Evolutionary conservation across 345 rosid genomes (phyloP), one percentile per base, ranked within the genome.

Genomic region (Eucalyptus urophylla): DNA sequence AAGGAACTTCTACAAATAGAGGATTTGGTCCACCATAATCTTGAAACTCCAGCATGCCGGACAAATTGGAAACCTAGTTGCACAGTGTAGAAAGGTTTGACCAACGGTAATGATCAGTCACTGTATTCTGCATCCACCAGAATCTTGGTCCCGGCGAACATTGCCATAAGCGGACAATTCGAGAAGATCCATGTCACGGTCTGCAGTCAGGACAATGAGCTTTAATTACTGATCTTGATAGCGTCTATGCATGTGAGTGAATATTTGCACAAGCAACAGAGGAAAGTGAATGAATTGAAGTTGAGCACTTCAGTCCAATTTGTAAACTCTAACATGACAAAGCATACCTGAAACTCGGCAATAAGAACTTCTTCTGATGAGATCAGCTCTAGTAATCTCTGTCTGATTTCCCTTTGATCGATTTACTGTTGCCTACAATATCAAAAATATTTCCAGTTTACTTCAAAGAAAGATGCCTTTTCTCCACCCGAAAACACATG

Each of bases 81-180:
- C 45, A 40, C 81, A 37, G 47, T 19, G 27, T 37, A 21, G 47
- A 76, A 76, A 40, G 83, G 83, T 76, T 37, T 37, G 47, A 10
- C 83, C 83, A 21, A 76, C 3, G 45, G 83, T 37, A 76, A 33
- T 11, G 83, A 65, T 31, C 80, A 33, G 80, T 96, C 93, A 97
- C 40, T 97, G 99, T 90, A 97, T 94, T 91, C 96, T 95, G 91
- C 99, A 97, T 47, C 98, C 98, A 40, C 95, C 96, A 4, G 98
- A 87, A 87, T 94, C 97, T 81, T 92, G 92, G 5, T 91, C 93
- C 11, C 86, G 97, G 27, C 91, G 94, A 11, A 97, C 98, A 93
- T 95, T 95, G 89, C 99, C 99, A 89, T 93, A 97, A 80, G 99
- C 96, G 60, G 98, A 94, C 87, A 96, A 93, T 91, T 97, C 99